Conservation (phyloP, 2,329 filamentous ascomycete species). For the Kalaharituber pfeilii region DNA sequence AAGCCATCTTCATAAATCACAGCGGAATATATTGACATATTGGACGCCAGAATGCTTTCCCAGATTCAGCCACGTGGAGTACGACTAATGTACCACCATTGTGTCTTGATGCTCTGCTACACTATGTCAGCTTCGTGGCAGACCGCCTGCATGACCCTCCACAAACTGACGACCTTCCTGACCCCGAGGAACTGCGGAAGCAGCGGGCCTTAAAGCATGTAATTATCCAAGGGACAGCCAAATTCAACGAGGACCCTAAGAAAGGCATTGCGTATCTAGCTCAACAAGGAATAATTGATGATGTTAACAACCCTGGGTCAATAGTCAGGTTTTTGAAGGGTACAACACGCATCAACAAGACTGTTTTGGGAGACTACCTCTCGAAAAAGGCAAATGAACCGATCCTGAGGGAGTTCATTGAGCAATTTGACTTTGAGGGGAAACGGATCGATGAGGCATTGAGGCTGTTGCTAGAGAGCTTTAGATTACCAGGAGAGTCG, state of each 20-base stretch:
- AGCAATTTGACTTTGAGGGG: slow-evolving; percentile 69
- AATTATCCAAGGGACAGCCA: slow-evolving; percentile 70
- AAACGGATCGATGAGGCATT: slow-evolving; percentile 84
- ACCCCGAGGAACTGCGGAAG: slow-evolving; percentile 46
- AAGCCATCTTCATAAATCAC: neutral
- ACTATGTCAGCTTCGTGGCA: slow-evolving; percentile 80
- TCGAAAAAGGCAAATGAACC: slow-evolving; percentile 77
- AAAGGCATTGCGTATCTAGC: slow-evolving; percentile 71
- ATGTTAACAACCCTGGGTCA: slow-evolving; percentile 53
- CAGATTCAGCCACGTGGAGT: slow-evolving; percentile 96
- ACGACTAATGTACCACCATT: slow-evolving; percentile 93
- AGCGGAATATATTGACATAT: slow-evolving; percentile 6
- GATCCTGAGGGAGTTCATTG: slow-evolving; percentile 70
- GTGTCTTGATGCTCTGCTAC: slow-evolving; percentile 77
- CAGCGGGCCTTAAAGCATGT: slow-evolving; percentile 67
- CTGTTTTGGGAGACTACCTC: slow-evolving; percentile 75
- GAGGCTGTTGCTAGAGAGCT: slow-evolving; percentile 69
- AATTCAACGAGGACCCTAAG: slow-evolving; percentile 93
- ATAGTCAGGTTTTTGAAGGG: slow-evolving; percentile 78
- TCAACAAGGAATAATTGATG: slow-evolving; percentile 67
- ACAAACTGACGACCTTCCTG: slow-evolving; percentile 45
- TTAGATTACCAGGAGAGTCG: slow-evolving; percentile 85
- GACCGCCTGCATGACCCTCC: slow-evolving; percentile 64
- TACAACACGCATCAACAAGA: slow-evolving; percentile 78
- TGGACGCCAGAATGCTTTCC: slow-evolving; percentile 53